These are phyloP conservation scores for Globisporangium iwayamae DNA, from an alignment of 352 stramenopile genomes.

Conservation along the genomic window DNA sequence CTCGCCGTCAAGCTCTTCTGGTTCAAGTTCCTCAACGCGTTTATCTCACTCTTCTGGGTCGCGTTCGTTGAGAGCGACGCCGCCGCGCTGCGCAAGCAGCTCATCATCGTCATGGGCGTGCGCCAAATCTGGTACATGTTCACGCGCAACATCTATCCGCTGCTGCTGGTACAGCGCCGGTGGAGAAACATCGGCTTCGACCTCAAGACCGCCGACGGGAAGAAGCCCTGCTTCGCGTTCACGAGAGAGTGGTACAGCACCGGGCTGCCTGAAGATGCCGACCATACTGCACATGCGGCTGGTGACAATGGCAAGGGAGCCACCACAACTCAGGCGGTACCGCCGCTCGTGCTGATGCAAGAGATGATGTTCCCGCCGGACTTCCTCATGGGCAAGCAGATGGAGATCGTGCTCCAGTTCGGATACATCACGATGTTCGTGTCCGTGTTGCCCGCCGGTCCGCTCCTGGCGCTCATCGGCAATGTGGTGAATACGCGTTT, in stretches of 20 bases:
- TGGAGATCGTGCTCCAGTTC: slow-evolving; percentile 86
- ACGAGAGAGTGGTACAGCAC: slow-evolving; percentile 60
- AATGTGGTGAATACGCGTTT: slow-evolving; percentile 88
- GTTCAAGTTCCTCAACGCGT: slow-evolving; percentile 84
- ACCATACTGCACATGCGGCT: background rate
- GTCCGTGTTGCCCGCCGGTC: slow-evolving; percentile 85
- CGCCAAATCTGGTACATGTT: slow-evolving; percentile 67
- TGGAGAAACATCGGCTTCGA: slow-evolving; percentile 46
- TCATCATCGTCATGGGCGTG: slow-evolving; percentile 68
- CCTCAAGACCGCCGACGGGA: background rate
- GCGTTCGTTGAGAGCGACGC: slow-evolving; percentile 64
- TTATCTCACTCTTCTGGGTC: slow-evolving; percentile 79
- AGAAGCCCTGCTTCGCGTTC: slow-evolving; percentile 14
- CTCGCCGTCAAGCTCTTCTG: slow-evolving; percentile 73
- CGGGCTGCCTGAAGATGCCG: slow-evolving; percentile 21
- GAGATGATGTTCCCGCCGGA: slow-evolving; percentile 70
- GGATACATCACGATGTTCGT: slow-evolving; percentile 95
- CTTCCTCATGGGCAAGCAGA: slow-evolving; percentile 75
- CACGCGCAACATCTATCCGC: slow-evolving; percentile 47
- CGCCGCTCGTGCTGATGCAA: slow-evolving; percentile 53
- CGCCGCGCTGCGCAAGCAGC: slow-evolving; percentile 47
- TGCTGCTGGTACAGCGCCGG: slow-evolving; percentile 39
- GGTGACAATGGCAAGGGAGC: background rate
- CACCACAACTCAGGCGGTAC: slow-evolving; percentile 15
- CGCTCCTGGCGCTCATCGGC: slow-evolving; percentile 82